Evolutionary conservation across 164 flowering plant genomes (phyloP).

Genomic region (Echeveria elegans): DNA sequence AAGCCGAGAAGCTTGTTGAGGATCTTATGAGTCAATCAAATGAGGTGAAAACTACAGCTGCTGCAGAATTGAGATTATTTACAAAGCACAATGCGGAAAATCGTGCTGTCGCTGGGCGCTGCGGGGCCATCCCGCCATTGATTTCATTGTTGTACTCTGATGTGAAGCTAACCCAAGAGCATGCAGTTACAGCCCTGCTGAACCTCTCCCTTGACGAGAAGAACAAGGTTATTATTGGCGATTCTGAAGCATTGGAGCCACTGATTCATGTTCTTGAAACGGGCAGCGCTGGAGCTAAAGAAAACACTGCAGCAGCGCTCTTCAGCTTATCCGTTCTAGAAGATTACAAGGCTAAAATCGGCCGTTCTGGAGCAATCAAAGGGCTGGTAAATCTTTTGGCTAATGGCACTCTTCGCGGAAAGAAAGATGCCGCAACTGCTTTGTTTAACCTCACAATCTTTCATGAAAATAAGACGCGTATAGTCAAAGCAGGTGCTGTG

Average conservation of each 20-base stretch:
- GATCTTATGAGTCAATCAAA: constrained; percentile 46
- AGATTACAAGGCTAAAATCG: constrained; percentile 71
- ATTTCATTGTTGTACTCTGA: constrained; percentile 56
- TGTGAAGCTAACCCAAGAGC: constrained; percentile 52
- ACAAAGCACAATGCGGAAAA: constrained; percentile 74
- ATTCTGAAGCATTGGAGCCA: constrained; percentile 70
- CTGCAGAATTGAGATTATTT: constrained; percentile 67
- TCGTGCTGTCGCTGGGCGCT: constrained; percentile 54
- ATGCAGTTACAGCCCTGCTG: constrained; percentile 84
- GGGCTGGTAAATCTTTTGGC: constrained; percentile 73
- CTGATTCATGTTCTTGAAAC: constrained; percentile 64
- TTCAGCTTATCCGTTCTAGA: constrained; percentile 83
- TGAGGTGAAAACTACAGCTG: constrained; percentile 57
- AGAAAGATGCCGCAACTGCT: constrained; percentile 95
- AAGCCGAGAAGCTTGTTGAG: constrained; percentile 52
- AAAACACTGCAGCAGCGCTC: constrained; percentile 85
- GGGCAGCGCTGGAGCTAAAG: constrained; percentile 67
- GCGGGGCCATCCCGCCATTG: constrained; percentile 68
- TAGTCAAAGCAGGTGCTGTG: constrained; percentile 89
- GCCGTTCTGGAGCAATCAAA: constrained; percentile 76
- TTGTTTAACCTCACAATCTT: constrained; percentile 80
- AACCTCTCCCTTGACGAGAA: constrained; percentile 72
- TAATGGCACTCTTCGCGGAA: constrained; percentile 74
- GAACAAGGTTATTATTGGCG: constrained; percentile 63
- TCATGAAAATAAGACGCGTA: constrained; percentile 86